phyloP scores from a whole-genome alignment of 1,284 basidiomycete genomes.

The Leucoagaricus sp. region DNA sequence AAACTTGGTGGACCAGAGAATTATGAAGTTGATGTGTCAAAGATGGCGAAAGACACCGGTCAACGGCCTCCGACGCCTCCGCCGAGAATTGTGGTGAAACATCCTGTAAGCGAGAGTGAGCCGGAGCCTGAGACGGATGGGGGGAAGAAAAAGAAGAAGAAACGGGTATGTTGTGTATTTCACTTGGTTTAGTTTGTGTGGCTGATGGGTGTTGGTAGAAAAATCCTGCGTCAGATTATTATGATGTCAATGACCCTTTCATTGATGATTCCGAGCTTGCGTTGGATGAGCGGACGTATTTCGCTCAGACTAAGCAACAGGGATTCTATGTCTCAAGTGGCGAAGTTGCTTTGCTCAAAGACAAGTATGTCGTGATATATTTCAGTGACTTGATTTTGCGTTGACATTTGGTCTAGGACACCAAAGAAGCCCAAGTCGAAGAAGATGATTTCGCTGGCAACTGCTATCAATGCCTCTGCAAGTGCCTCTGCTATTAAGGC shows the following conservation, averaged over 20 bases:
- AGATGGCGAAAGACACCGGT: conserved; percentile 61
- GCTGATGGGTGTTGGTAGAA: conserved; percentile 44
- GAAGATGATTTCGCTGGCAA: conserved; percentile 36
- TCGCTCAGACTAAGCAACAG: conserved; percentile 91
- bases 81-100: conserved; percentile 25
- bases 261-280: conserved; percentile 97
- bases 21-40: conserved; percentile 69
- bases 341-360: conserved; percentile 81
- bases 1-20: conserved; percentile 68
- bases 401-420: conserved; percentile 28
- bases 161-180: conserved; percentile 33
- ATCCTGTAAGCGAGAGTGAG: conserved; percentile 52
- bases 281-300: conserved; percentile 87
- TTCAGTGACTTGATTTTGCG: neutral
- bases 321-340: conserved; percentile 93
- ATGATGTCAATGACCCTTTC: conserved; percentile 92
- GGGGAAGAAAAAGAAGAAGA: conserved; percentile 39
- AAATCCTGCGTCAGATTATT: conserved; percentile 67
- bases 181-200: neutral
- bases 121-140: conserved; percentile 47
- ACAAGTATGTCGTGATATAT: conserved; percentile 49
- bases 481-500: neutral
- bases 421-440: conserved; percentile 72
- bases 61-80: conserved; percentile 62
- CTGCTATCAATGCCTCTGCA: conserved; percentile 21